Evolutionary conservation across 352 stramenopile species (phyloP), one percentile per base, ranked within the genome.

Genomic region (Bremia lactucae): DNA sequence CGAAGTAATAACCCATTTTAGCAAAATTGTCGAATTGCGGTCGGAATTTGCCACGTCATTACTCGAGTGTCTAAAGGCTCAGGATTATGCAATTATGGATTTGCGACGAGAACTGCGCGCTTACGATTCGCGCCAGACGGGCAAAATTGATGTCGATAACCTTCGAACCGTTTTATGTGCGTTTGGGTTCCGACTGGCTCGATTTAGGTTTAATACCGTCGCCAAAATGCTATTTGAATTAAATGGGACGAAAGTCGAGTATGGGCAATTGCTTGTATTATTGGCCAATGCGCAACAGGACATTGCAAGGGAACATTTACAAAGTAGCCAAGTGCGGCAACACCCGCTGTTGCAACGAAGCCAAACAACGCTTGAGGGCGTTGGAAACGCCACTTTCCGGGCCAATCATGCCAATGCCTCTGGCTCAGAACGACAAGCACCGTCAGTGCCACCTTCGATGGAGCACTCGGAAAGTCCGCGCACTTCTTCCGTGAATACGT

Each of bases 181-280:
- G 2, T 66, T 81, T 36, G 69, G 69, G 23, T 79, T 77, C 28
- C 46, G 45, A 7, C 42, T 81, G 18, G 77, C 72, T 7, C 48
- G 64, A 22, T 80, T 77, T 19, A 65, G 67, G 19, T 84, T 84
- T 31, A 80, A 84, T 47, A 74, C 51, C 28, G 67, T 84, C 20
- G 65, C 62, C 0, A 65, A 62, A 59, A 36, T 84, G 36, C 43
- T 84, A 1, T 82, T 84, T 21, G 28, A 58, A 7, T 28, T 80
- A 1, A 52, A 59, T 6, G 65, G 55, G 1, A 67, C 55, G 1
- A 61, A 42, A 18, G 48, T 82, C 18, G 59, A 72, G 55, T 76
- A 79, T 33, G 44, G 34, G 0, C 72, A 82, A 51, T 42, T 84
- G 2, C 26, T 70, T 28, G 47, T 55, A 6, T 42, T 84, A 24